Conservation (phyloP, 345 rosid species). For the Ricinus communis region DNA sequence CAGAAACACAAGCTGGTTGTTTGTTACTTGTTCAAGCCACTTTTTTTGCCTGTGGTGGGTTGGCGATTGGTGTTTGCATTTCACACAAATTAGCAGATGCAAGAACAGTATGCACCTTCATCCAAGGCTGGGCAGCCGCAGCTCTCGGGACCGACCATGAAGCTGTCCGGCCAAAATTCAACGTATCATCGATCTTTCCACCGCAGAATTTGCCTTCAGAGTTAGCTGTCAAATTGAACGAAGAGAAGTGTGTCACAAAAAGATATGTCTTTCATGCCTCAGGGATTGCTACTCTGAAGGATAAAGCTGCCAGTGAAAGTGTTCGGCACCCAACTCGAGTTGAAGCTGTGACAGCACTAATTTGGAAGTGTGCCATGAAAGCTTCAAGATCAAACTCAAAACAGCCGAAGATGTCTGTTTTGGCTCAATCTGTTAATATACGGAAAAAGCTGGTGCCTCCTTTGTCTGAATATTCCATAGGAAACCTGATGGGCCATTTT, state of each 20-base stretch:
- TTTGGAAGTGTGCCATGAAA: slow-evolving; percentile 28
- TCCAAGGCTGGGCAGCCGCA: slow-evolving; percentile 19
- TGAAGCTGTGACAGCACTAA: slow-evolving; percentile 24
- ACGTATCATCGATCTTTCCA: slow-evolving; percentile 9
- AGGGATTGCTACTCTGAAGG: slow-evolving; percentile 12
- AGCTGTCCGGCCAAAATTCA: not conserved
- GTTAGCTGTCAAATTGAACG: not conserved
- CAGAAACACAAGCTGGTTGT: not conserved
- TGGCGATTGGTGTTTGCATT: slow-evolving; percentile 15
- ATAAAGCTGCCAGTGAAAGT: slow-evolving; percentile 9
- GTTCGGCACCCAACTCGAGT: slow-evolving; percentile 24
- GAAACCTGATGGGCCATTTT: slow-evolving; percentile 21
- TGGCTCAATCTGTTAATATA: slow-evolving; percentile 19
- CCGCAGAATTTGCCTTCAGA: not conserved
- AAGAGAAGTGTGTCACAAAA: not conserved
- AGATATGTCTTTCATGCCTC: slow-evolving; percentile 19
- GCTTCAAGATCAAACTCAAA: slow-evolving; percentile 12
- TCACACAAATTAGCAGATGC: slow-evolving; percentile 20
- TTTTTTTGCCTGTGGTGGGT: slow-evolving; percentile 18
- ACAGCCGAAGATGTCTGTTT: not conserved
- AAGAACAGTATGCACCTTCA: slow-evolving; percentile 4
- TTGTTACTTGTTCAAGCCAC: slow-evolving; percentile 14
- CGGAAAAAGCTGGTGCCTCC: slow-evolving; percentile 4
- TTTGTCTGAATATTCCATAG: slow-evolving; percentile 3
- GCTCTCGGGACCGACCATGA: not conserved